Conservation (phyloP, 306 rosid species). For the Corylus americana region DNA sequence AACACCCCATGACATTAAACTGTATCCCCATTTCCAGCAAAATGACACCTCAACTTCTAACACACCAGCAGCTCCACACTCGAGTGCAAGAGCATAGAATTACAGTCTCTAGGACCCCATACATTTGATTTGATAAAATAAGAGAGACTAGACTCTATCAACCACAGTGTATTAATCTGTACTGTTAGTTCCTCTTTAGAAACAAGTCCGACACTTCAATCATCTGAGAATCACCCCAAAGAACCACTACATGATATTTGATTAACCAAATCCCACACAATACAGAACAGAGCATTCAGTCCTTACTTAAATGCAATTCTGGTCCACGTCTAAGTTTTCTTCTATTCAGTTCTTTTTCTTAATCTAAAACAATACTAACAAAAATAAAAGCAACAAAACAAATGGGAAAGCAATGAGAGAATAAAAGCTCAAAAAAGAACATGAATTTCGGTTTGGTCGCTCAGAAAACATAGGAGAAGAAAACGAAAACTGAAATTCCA, state of each 20-base stretch:
- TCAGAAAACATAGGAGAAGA: not conserved
- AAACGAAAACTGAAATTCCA: not conserved
- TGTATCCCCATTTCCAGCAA: not conserved
- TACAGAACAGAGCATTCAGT: not conserved
- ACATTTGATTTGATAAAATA: not conserved
- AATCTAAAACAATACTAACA: not conserved
- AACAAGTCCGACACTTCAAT: no score
- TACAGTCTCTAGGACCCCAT: not conserved
- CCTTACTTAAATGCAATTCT: not conserved
- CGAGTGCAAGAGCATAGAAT: not conserved
- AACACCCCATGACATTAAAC: not conserved
- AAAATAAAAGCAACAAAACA: not conserved
- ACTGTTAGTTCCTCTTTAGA: no score
- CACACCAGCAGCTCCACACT: not conserved
- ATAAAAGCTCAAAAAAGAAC: not conserved
- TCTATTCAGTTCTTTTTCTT: not conserved
- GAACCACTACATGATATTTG: not conserved
- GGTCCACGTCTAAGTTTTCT: no score
- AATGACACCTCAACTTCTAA: not conserved
- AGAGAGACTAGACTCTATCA: no score
- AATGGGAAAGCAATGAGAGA: not conserved
- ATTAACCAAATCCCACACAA: not conserved
- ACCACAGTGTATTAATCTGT: no score
- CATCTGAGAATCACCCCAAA: no score
- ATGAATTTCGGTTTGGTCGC: not conserved